These are phyloP conservation scores for Allium sativum DNA, from an alignment of 106 monocot species.

Conservation along the genomic window DNA sequence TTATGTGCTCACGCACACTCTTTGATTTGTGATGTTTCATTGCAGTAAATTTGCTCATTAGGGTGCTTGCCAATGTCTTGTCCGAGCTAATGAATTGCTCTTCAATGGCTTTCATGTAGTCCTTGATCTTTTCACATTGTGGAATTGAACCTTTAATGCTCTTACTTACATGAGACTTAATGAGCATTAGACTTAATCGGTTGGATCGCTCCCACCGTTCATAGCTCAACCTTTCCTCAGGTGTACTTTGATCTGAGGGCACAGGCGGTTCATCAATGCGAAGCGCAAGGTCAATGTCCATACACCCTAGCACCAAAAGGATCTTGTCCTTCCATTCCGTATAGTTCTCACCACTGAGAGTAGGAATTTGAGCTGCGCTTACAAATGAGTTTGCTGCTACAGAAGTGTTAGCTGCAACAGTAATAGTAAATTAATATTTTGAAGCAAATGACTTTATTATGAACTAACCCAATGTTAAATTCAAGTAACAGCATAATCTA, in stretches of 20 bases:
- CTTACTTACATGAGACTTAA: neutral
- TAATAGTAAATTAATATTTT: no score
- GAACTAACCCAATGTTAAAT: no score
- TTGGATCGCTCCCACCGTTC: conserved; percentile 11
- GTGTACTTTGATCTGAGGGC: no score
- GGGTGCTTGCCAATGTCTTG: conserved; percentile 5
- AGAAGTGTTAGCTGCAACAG: neutral
- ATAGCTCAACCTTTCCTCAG: neutral
- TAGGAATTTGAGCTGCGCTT: no score
- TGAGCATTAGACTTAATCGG: neutral
- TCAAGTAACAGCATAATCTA: neutral
- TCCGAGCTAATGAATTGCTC: conserved; percentile 14
- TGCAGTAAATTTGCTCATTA: conserved; percentile 2
- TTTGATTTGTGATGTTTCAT: neutral
- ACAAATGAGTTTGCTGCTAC: neutral
- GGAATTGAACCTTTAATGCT: conserved; percentile 2
- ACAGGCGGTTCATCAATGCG: no score
- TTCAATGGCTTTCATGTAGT: conserved; percentile 9
- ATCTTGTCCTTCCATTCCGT: no score
- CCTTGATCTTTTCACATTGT: neutral
- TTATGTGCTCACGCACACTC: conserved; percentile 2
- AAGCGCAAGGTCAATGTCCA: no score
- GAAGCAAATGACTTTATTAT: no score
- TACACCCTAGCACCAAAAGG: no score
- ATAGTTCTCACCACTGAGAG: no score